These are phyloP conservation scores for Castanospermum australe DNA, from an alignment of 306 rosid species.

Conservation along the genomic window DNA sequence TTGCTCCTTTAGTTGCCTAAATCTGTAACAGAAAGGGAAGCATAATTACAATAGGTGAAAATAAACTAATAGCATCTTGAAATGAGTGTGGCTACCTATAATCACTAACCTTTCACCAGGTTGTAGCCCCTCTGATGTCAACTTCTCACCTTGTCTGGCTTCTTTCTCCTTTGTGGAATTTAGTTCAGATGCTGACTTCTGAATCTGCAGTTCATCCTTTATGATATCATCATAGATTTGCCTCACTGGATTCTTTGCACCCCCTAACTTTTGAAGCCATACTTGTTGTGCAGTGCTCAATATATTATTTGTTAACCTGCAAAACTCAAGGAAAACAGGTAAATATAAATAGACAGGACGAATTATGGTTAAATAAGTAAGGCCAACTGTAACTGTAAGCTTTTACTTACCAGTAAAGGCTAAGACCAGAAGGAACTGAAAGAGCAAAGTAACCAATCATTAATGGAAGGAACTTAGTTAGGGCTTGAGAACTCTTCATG, in stretches of 20 bases:
- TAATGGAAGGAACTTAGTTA: conserved; percentile 84
- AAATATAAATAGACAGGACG: conserved; percentile 12
- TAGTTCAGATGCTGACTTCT: conserved; percentile 48
- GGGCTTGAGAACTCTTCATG: conserved; percentile 84
- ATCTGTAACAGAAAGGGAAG: conserved; percentile 49
- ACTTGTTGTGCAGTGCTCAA: conserved; percentile 93
- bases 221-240: conserved; percentile 43
- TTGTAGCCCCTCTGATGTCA: conserved; percentile 46
- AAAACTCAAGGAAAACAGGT: conserved; percentile 25
- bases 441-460: conserved; percentile 96
- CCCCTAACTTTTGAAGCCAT: conserved; percentile 97
- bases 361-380: conserved; percentile 3
- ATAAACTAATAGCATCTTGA: background rate
- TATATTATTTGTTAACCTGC: conserved; percentile 92
- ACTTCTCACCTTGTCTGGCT: conserved; percentile 48
- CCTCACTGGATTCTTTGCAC: conserved; percentile 60
- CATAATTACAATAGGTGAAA: background rate
- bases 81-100: conserved; percentile 1
- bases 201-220: conserved; percentile 52
- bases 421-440: conserved; percentile 98
- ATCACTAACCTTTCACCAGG: conserved; percentile 82
- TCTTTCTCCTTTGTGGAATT: conserved; percentile 38
- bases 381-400: conserved; percentile 11
- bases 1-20: conserved; percentile 80
- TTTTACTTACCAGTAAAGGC: conserved; percentile 84